Base-by-base conservation (phyloP, 192 early-diverging fungal genomes). In the Backusella luteola region DNA sequence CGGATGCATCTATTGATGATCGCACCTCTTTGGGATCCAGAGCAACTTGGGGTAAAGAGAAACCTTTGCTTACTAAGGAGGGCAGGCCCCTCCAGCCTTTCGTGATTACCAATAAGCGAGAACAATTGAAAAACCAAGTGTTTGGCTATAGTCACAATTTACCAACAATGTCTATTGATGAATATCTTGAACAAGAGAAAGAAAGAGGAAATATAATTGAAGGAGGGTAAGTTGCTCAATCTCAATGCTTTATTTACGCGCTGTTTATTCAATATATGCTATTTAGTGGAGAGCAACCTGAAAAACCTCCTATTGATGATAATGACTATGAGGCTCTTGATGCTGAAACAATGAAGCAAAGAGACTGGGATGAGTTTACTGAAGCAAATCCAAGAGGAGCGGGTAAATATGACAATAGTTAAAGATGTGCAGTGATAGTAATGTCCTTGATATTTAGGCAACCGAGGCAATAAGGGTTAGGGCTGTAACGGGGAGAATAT, bases 121-220 rank as follows among this genome's bases (percentile, higher is more conserved):
- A 93, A 74, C 85, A 87, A 46, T 86, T 97, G 66, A 87, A 87
- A 67, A 84, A 96, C 34, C 86, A 89, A 26, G 97, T 99, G 14
- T 99, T 75, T 78, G 67, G 92, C 23, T 95, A 94, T 1, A 90
- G 93, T 12, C 93, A 94, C 81, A 92, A 88, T 34, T 76, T 99
- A 73, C 98, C 98, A 7, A 98, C 97, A 6, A 98, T 99, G 97
- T 88, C 94, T 0, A 90, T 99, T 66, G 98, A 99, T 56, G 94
- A 98, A 83, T 99, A 97, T 76, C 76, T 98, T 73, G 87, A 95
- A 63, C 88, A 90, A 67, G 96, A 99, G 81, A 84, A 88, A 73
- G 90, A 93, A 76, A 88, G 94, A 6, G 98, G 98, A 5, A 95
- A 95, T 73, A 90, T 98, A 36, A 90, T 99, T 46, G 87, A 84